phyloP scores from a whole-genome alignment of 2,329 filamentous ascomycete genomes.

The Podosphaera xanthii region DNA sequence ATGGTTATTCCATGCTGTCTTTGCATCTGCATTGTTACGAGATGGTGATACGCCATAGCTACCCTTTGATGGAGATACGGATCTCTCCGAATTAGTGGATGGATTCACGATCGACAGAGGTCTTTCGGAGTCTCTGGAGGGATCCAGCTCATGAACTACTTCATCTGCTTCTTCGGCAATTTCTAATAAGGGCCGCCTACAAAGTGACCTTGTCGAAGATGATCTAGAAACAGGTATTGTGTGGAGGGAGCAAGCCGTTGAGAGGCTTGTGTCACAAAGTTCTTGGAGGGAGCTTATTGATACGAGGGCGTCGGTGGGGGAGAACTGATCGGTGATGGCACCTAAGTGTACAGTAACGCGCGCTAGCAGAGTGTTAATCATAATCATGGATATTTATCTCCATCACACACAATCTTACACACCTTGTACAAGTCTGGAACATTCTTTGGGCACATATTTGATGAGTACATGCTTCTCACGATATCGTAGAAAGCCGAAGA shows the following conservation, averaged over 20 bases:
- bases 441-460: conserved; percentile 78
- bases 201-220: conserved; percentile 61
- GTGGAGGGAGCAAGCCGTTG: conserved; percentile 72
- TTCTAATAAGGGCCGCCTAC: conserved; percentile 59
- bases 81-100: conserved; percentile 4
- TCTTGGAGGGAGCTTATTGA: conserved; percentile 53
- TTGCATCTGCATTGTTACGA: neutral
- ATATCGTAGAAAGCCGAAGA: conserved; percentile 84
- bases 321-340: conserved; percentile 46
- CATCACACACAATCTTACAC: conserved; percentile 13
- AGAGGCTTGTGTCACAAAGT: conserved; percentile 69
- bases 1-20: neutral
- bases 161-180: conserved; percentile 77
- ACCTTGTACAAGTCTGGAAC: conserved; percentile 86
- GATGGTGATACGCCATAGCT: neutral
- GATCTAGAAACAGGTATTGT: conserved; percentile 68
- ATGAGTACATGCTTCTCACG: conserved; percentile 73
- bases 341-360: conserved; percentile 57
- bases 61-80: conserved; percentile 2
- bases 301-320: conserved; percentile 70
- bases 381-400: neutral
- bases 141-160: conserved; percentile 26
- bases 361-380: conserved; percentile 27
- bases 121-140: conserved; percentile 25
- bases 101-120: conserved; percentile 11